phyloP scores from a whole-genome alignment of 768 basidiomycete species.

The Pleurotus tuber-regium region DNA sequence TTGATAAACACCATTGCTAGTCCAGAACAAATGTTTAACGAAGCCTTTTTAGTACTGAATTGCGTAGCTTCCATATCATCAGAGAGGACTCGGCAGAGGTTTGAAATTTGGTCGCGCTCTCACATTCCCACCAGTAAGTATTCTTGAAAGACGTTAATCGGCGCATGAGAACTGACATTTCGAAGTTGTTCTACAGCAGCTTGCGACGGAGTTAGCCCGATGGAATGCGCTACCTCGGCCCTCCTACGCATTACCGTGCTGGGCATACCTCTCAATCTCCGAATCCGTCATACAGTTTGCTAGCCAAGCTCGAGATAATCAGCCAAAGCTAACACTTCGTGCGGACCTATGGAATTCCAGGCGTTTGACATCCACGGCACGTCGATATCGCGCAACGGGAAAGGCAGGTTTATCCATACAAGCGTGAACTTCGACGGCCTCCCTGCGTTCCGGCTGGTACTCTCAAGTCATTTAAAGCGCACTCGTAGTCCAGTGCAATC shows the following conservation, averaged over 20 bases:
- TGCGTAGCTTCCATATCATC: too few relatives aligned
- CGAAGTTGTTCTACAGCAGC: background rate
- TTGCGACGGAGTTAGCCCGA: background rate
- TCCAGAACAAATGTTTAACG: background rate
- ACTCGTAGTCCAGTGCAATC: background rate
- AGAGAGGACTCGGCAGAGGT: too few relatives aligned
- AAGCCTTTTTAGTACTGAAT: background rate
- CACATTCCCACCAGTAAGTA: too few relatives aligned
- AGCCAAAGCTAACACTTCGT: background rate
- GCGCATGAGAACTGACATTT: background rate
- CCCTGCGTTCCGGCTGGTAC: conserved; percentile 8
- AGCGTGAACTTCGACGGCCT: background rate
- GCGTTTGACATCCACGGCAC: conserved; percentile 3
- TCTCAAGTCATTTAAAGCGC: background rate
- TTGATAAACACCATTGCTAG: too few relatives aligned
- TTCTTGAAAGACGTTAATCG: too few relatives aligned
- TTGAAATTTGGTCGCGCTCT: too few relatives aligned
- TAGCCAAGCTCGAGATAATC: conserved; percentile 2
- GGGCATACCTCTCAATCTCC: conserved; percentile 11
- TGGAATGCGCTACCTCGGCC: background rate
- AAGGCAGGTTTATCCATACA: background rate
- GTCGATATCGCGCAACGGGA: background rate
- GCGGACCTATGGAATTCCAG: conserved; percentile 9
- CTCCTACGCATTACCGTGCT: conserved; percentile 8
- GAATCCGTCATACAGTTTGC: background rate